Evolutionary conservation across 352 stramenopile species (phyloP), one percentile per base, ranked within the genome.

Genomic region (Globisporangium recalcitrans): DNA sequence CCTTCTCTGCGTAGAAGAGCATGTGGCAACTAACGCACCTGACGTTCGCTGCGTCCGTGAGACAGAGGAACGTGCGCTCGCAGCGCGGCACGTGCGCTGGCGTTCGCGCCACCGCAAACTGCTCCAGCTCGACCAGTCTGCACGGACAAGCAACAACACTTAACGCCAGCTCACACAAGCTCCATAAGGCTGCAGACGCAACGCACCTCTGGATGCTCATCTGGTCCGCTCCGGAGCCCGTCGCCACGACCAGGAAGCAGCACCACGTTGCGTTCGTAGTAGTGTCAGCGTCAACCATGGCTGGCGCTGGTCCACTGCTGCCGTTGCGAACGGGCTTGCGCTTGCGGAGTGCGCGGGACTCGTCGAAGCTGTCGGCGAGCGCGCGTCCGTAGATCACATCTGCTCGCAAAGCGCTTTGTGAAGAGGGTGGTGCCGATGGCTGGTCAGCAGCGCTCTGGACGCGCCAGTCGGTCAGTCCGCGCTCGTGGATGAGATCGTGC

Each of bases 41-140:
- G 65, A 86, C 74, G 61, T 75, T 82, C n/a, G 65, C 64, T 10
- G 62, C 66, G 52, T 86, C 68, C 56, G 62, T 78, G 49, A 86
- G 68, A 48, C 77, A 78, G 22, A 86, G 60, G 53, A 83, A 83
- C 26, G 67, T 72, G 59, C 44, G 64, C 52, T 71, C 61, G 36
- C 52, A 27, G 4, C 19, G 47, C 40, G 54, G 54, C 26, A 32
- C 16, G 0, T 5, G 19, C 2, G 46, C 42, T 24, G 5, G 61
- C 13, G 59, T 49, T 31, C 71, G 68, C 29, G 63, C 29, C 31
- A 65, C 51, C 8, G 67, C 73, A 31, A 63, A 70, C 60, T 73
- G 58, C 53, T 85, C 64, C 36, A 83, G 64, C 55, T 66, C 63
- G 19, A 78, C 24, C 22, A 85, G 46, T 26, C 76, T 85, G 47